Evolutionary conservation across 306 rosid genomes (phyloP), one percentile per base, ranked within the genome.

Genomic region (Dalbergia oliveri): DNA sequence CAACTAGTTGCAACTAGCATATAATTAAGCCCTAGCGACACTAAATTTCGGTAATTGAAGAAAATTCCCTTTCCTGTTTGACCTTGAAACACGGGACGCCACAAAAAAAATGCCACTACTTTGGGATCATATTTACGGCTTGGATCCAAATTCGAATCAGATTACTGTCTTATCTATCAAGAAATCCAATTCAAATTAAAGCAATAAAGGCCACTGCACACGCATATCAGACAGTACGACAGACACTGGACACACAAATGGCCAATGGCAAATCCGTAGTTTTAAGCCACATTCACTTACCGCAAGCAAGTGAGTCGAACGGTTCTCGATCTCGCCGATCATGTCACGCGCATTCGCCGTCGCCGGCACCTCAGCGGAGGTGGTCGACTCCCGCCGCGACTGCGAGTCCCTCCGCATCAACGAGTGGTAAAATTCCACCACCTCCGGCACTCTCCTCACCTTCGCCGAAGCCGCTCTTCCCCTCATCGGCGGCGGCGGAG

Each of bases 271-370:
- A 60, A 69, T 66, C 23, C 26, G 97, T 54, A 86, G 89, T 81
- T 37, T 37, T 87, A 72, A 15, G 0, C 11, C 21, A 33, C 87
- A 70, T 43, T 49, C 67, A 91, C 99, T 89, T 87, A 96, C 99
- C 49, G 97, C 97, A 72, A 90, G 87, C 78, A 96, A 73, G 80
- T 96, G 88, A 57, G 97, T 58, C 1, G 99, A 96, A n/a, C 99
- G 98, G 86, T 96, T 96, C 90, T 93, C 99, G n/a, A 96, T 96
- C 90, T 96, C 99, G 51, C 98, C 99, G 90, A 96, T 96, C 99
- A 96, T 96, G 86, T 93, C 97, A 5, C 99, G 98, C 19, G 99
- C 86, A 37, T 87, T 96, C 54, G 96, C 83, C 47, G 93, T 85
- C 9, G 90, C 73, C 82, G 90, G 89, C 0, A 69, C 84, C 65